Base-by-base conservation (phyloP, 768 basidiomycete species). In the Russula brevipes region DNA sequence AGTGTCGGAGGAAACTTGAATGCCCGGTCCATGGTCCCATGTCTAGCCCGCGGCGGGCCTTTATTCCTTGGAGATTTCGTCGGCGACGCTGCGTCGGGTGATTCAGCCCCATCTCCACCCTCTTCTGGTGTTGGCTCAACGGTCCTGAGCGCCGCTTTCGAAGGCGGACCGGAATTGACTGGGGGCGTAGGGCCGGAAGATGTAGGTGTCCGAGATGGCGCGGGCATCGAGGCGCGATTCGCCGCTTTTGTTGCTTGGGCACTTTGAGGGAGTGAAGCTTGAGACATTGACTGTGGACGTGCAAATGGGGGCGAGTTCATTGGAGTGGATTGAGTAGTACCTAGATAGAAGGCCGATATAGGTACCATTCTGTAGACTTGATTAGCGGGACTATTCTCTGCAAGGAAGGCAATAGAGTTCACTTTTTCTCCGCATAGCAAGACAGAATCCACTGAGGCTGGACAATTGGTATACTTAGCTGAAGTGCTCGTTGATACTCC, bases 391-490 rank as follows among this genome's bases (percentile, higher is more conserved):
- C 24, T 59, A 49, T 49, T 53, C 51, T 8, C 36, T 5, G 35
- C 17, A 35, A 14, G 45, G 60, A 36, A 36, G 56, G 45, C 54
- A 30, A 9, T 46, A 17, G 4, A 57, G 85, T 35, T 65, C 66
- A 94, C 93, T 87, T 90, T 71, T 87, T 87, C 72, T 96, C 91
- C 0, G 83, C 73, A 55, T 88, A 83, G 71, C 96, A 98, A 0
- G 96, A 93, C 38, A 98, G 73, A 67, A 98, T 82, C 96, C 97
- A 98, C 51, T 90, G 87, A 2, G 96, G 96, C 65, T 94, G 89
- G 2, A 98, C 94, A 55, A 98, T 86, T 0, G 97, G 97, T 61
- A 98, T 92, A 61, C 91, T 94, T 50, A 95, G 79, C 74, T 95
- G 93, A 60, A 95, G 75, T 3, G 96, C 97, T n/a, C 94, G 84